Conservation (phyloP, 345 rosid genomes). For the Conringia planisiliqua region DNA sequence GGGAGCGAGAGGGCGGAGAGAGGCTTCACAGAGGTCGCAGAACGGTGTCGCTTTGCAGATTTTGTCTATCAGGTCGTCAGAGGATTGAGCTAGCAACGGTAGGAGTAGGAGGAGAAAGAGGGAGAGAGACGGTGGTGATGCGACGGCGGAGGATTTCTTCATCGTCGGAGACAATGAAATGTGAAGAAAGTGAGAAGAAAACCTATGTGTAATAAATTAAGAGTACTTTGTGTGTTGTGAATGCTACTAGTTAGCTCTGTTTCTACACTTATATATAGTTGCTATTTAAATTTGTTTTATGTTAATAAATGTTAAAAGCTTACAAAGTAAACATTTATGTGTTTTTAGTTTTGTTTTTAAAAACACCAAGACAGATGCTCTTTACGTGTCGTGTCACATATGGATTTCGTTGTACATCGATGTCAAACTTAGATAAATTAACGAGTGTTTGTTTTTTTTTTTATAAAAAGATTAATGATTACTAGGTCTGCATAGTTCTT, state of each 20-base stretch:
- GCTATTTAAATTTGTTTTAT: neutral
- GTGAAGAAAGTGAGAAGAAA: neutral
- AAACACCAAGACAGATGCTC: neutral
- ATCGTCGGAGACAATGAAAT: slow-evolving; percentile 16
- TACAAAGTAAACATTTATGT: neutral
- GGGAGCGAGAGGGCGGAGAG: slow-evolving; percentile 43
- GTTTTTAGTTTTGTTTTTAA: neutral
- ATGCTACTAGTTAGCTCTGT: slow-evolving; percentile 9
- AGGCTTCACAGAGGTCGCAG: slow-evolving; percentile 49
- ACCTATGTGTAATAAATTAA: neutral
- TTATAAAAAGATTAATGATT: neutral
- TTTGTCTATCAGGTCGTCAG: slow-evolving; percentile 42
- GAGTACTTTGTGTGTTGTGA: neutral
- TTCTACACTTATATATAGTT: slow-evolving; percentile 21
- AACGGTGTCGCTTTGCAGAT: slow-evolving; percentile 81
- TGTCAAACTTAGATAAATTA: neutral
- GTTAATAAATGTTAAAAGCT: slow-evolving; percentile 12
- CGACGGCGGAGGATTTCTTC: slow-evolving; percentile 18
- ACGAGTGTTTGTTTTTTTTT: neutral
- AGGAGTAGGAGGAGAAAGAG: slow-evolving; percentile 18
- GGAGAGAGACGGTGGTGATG: slow-evolving; percentile 14
- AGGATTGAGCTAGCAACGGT: slow-evolving; percentile 12
- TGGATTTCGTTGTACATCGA: neutral
- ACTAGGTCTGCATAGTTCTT: neutral
- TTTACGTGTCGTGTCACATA: slow-evolving; percentile 21